phyloP scores from a whole-genome alignment of 768 basidiomycete genomes.

The Podaxis carcinomalis region DNA sequence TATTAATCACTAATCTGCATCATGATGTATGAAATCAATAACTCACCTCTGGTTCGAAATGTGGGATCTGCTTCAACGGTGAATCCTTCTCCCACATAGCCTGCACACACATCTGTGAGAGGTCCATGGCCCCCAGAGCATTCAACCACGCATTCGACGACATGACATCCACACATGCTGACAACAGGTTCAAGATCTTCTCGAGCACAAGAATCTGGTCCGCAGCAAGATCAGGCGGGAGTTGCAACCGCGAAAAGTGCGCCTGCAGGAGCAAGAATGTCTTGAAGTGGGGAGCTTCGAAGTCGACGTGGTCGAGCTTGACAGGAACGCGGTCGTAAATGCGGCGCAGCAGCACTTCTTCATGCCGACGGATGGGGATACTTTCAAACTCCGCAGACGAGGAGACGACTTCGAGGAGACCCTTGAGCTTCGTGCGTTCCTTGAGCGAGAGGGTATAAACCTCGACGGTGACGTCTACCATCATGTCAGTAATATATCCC shows the following conservation, averaged over 20 bases:
- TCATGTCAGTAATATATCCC: background rate
- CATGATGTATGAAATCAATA: background rate
- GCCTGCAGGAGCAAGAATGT: conserved; percentile 95
- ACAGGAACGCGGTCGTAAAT: conserved; percentile 97
- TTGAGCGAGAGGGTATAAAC: conserved; percentile 94
- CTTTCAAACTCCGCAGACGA: conserved; percentile 95
- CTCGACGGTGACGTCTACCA: conserved; percentile 88
- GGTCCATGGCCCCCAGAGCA: conserved; percentile 94
- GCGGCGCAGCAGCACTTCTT: conserved; percentile 76
- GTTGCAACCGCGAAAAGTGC: conserved; percentile 89
- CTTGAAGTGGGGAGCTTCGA: conserved; percentile 96
- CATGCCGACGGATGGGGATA: conserved; percentile 93
- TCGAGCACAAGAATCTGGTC: conserved; percentile 86
- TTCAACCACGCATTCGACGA: conserved; percentile 94
- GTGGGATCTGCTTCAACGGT: conserved; percentile 92
- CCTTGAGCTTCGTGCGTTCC: conserved; percentile 97
- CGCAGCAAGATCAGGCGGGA: conserved; percentile 90
- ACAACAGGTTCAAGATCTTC: conserved; percentile 87
- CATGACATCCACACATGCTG: conserved; percentile 98
- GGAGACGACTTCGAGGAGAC: conserved; percentile 92
- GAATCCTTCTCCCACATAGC: conserved; percentile 98
- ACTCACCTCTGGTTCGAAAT: conserved; percentile 85
- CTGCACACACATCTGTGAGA: conserved; percentile 98
- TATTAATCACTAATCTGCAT: no score
- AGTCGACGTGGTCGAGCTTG: conserved; percentile 79